Base-by-base conservation (phyloP, 2,329 filamentous ascomycete species). In the Paecilomyces dactylethromorphus region DNA sequence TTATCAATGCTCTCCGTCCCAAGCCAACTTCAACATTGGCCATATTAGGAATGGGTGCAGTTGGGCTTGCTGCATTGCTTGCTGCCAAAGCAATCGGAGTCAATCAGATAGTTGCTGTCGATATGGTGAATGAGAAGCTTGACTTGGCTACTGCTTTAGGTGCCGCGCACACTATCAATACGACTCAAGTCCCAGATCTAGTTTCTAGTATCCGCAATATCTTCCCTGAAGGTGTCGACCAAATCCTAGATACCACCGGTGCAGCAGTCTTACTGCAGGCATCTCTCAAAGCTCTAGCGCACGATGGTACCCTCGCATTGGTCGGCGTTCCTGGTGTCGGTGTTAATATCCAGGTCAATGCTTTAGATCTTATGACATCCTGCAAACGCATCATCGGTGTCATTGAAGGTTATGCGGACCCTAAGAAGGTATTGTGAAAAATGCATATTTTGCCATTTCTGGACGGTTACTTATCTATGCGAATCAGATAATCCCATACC, bases 61-160 rank as follows among this genome's bases (percentile, higher is more conserved):
- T 68, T 1, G 66, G 66, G 0, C 15, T 67, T 12, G 60, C 63
- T 10, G 66, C 65, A 1, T 29, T 66, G 58, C 51, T 68, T 56
- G 61, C 66, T n/a, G 66, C 66, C 0, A 59, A 56, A 6, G 59
- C 60, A 29, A 53, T 53, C 62, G 53, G 73, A 1, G 65, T 65
- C 2, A 55, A 63, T 24, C 62, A 52, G 7, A 10, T 82, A 55
- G 76, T 82, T 10, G 80, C 74, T 4, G 72, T 81, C 7, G 80
- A 82, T 60, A 67, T 81, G 10, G 70, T 80, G 12, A 66, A 73
- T 7, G 64, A 65, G 3, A 71, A 78, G 21, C 68, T 82, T 12
- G 70, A 73, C 24, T 62, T 82, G 22, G 79, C 80, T 0, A 72
- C 65, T 21, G 69, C 71, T 45, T 69, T 80, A 12, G 80, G 80